Conservation (phyloP, 2,329 filamentous ascomycete genomes). For the Nannizziopsis barbatae region DNA sequence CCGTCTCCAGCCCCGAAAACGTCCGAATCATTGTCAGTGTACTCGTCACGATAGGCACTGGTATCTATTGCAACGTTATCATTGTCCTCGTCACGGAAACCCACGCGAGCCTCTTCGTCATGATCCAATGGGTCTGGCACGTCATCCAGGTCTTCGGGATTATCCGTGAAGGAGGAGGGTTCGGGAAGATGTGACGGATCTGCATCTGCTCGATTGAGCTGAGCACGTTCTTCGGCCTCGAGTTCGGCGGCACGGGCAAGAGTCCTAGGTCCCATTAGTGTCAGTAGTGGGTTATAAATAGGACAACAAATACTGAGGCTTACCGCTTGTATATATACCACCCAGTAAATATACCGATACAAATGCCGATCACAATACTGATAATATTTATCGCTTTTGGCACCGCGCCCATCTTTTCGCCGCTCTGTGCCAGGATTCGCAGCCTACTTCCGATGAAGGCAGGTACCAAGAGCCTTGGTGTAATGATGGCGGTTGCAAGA, state of each 20-base stretch:
- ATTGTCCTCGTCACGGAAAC: constrained; percentile 32
- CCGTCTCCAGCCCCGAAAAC: constrained; percentile 35
- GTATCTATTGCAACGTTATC: constrained; percentile 25
- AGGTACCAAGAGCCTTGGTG: constrained; percentile 80
- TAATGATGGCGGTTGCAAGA: constrained; percentile 67
- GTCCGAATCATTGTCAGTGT: constrained; percentile 43
- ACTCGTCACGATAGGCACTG: constrained; percentile 43
- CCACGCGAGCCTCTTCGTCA: constrained; percentile 36
- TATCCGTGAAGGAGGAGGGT: constrained; percentile 23
- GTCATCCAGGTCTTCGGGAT: constrained; percentile 32
- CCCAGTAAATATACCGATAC: constrained; percentile 64
- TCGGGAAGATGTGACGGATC: constrained; percentile 16
- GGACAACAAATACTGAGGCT: constrained; percentile 12
- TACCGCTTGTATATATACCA: constrained; percentile 69
- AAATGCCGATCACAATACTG: constrained; percentile 60
- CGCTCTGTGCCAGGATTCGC: constrained; percentile 68
- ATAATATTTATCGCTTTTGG: constrained; percentile 76
- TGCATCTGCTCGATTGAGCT: constrained; percentile 27
- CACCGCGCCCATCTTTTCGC: constrained; percentile 66
- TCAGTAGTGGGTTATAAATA: background rate
- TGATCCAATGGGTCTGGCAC: constrained; percentile 28
- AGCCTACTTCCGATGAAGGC: constrained; percentile 83
- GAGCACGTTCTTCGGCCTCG: constrained; percentile 37
- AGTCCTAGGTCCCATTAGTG: constrained; percentile 26
- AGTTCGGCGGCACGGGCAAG: constrained; percentile 40